Conservation (phyloP, 2,329 filamentous ascomycete species). For the Beauveria varroae region DNA sequence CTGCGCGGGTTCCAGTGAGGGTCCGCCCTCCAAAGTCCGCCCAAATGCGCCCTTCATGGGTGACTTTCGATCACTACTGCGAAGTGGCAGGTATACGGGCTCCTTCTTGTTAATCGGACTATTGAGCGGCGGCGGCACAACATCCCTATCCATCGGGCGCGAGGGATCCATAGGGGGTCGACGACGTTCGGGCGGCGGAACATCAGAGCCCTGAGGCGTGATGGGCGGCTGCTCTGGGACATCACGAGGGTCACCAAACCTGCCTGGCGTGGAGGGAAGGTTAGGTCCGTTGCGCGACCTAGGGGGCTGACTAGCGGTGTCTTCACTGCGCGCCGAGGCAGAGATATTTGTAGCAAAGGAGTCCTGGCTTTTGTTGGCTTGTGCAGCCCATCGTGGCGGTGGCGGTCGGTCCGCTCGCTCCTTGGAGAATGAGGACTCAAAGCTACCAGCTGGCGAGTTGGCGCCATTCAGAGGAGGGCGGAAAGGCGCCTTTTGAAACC, state of each 20-base stretch:
- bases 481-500: conserved; percentile 17
- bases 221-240: conserved; percentile 4
- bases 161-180: conserved; percentile 59
- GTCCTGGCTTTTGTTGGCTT: conserved; percentile 50
- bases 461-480: conserved; percentile 32
- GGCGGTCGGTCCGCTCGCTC: conserved; percentile 26
- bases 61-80: conserved; percentile 42
- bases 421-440: conserved; percentile 38
- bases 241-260: conserved; percentile 27
- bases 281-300: conserved; percentile 45
- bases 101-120: conserved; percentile 37
- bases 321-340: conserved; percentile 40
- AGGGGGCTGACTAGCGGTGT: conserved; percentile 41
- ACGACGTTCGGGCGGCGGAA: conserved; percentile 50
- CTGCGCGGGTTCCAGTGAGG: background rate
- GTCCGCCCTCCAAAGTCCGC: background rate
- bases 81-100: conserved; percentile 41
- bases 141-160: conserved; percentile 44
- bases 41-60: conserved; percentile 34
- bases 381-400: conserved; percentile 39
- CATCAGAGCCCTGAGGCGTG: conserved; percentile 20
- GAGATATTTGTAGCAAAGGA: conserved; percentile 42
- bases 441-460: conserved; percentile 43
- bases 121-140: conserved; percentile 52
- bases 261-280: conserved; percentile 30